Evolutionary conservation across 2,329 filamentous ascomycete species (phyloP).

Genomic region (Fusarium oligoseptatum): DNA sequence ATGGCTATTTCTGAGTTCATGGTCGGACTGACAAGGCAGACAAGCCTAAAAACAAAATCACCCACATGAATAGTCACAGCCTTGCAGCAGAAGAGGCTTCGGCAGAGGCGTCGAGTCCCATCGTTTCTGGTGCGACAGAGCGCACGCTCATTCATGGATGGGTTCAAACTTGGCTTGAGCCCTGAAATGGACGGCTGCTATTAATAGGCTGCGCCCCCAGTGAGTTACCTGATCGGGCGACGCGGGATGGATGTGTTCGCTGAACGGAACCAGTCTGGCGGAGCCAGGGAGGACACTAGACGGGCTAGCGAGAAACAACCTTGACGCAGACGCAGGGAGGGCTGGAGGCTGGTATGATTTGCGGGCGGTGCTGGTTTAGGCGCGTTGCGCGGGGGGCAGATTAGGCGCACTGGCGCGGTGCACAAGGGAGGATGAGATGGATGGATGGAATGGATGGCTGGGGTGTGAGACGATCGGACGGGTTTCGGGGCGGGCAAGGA

Average conservation of each 20-base stretch:
- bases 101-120: constrained; percentile 26
- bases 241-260: constrained; percentile 21
- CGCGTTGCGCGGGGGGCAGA: constrained; percentile 26
- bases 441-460: constrained; percentile 12
- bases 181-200: constrained; percentile 23
- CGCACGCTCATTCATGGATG: constrained; percentile 3
- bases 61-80: constrained; percentile 29
- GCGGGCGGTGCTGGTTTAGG: constrained; percentile 34
- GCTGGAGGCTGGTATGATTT: constrained; percentile 37
- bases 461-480: constrained; percentile 32
- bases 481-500: constrained; percentile 11
- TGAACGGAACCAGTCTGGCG: constrained; percentile 19
- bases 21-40: constrained; percentile 40
- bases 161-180: constrained; percentile 12
- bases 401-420: constrained; percentile 46
- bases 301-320: neutral
- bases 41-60: constrained; percentile 14
- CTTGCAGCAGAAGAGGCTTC: constrained; percentile 38
- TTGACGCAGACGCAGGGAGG: constrained; percentile 34
- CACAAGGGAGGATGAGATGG: neutral
- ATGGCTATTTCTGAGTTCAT: constrained; percentile 7
- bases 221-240: constrained; percentile 30
- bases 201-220: constrained; percentile 36
- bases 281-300: neutral
- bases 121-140: constrained; percentile 13